phyloP scores from a whole-genome alignment of 768 basidiomycete species.

The Pholiota microspora region DNA sequence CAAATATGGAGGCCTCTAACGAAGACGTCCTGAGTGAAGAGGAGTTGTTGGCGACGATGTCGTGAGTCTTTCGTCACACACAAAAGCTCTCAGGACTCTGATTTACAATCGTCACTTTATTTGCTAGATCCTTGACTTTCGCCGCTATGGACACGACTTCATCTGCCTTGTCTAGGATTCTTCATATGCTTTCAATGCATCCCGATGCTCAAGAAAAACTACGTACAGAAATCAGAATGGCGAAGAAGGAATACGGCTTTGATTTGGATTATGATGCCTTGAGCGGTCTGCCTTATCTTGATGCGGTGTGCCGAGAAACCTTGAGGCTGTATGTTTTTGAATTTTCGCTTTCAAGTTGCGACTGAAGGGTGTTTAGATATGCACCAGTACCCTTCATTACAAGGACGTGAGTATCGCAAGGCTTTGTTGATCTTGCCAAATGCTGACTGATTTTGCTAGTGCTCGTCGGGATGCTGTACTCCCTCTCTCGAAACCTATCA shows the following conservation, averaged over 20 bases:
- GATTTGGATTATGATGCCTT: slow-evolving; percentile 33
- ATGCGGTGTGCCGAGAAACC: slow-evolving; percentile 37
- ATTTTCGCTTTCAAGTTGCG: not conserved
- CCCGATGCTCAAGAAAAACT: slow-evolving; percentile 22
- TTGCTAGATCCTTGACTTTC: slow-evolving; percentile 13
- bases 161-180: slow-evolving; percentile 16
- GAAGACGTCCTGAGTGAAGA: slow-evolving; percentile 30
- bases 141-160: slow-evolving; percentile 26
- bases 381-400: slow-evolving; percentile 20
- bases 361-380: slow-evolving; percentile 9
- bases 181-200: slow-evolving; percentile 17
- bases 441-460: slow-evolving; percentile 5
- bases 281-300: slow-evolving; percentile 32
- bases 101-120: not conserved
- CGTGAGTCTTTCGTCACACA: slow-evolving; percentile 16
- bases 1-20: slow-evolving; percentile 32
- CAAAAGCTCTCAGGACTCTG: too few species aligned
- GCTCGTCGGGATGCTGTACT: slow-evolving; percentile 20
- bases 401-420: slow-evolving; percentile 15
- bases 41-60: slow-evolving; percentile 38
- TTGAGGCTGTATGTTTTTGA: slow-evolving; percentile 30
- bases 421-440: not conserved
- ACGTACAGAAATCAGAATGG: slow-evolving; percentile 21
- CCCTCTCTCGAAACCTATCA: slow-evolving; percentile 21
- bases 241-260: slow-evolving; percentile 8